Base-by-base conservation (phyloP, 2,329 filamentous ascomycete species). In the Phialemoniopsis sp. region DNA sequence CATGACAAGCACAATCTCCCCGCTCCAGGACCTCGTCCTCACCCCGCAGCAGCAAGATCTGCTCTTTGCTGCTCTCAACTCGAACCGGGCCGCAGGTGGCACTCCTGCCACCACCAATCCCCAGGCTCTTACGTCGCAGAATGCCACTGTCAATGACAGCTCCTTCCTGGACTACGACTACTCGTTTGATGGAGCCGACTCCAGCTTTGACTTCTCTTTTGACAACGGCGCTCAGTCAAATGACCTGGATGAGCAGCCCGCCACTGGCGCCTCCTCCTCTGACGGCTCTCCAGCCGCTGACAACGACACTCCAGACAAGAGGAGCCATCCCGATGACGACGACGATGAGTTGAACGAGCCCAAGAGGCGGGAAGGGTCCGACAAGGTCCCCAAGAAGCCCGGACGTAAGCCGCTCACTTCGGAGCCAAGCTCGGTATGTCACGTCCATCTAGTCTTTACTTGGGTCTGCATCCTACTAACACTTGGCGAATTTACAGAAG, bases 331-430 rank as follows among this genome's bases (percentile, higher is more conserved):
- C 1, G 82, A 85, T 36, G 79, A 86, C 12, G 81, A 81, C 2
- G 84, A 86, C 6, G 85, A 76, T n/a, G 60, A 64, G 19, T 64
- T 68, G 39, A 67, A 66, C 32, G 66, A 67, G 13, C 64, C 72
- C 42, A 93, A 90, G 70, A 79, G 89, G 48, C 80, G 87, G 44
- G 89, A 95, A 63, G 80, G 84, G 42, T 82, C 89, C 40, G 88
- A 90, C 33, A 95, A 93, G 66, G 74, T 83, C 32, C 80, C 88
- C 17, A 97, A 97, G 79, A 98, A 97, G 68, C 91, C 93, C 5
- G 93, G 93, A 37, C 81, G 93, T 47, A 98, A 98, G 72, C 93
- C 91, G 15, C 73, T 97, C 54, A 97, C 89, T 35, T 94, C 88
- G 16, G 93, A 97, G 63, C 93, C 93, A 17, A 97, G 87, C 51